These are phyloP conservation scores for Phytophthora sansomeana DNA, from an alignment of 352 stramenopile genomes.

Conservation along the genomic window DNA sequence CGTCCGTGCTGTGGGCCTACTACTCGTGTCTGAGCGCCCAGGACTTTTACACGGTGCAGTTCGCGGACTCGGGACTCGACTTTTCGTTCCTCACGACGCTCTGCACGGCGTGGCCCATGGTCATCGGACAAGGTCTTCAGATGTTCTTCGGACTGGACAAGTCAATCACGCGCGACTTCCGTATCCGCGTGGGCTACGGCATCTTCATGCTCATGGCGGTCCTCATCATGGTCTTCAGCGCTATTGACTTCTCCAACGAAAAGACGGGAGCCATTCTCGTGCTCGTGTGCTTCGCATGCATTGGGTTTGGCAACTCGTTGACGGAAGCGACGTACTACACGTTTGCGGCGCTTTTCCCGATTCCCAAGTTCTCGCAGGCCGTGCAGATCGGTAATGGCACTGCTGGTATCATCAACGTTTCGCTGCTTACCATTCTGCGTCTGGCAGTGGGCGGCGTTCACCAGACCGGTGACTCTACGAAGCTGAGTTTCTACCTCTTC, in stretches of 20 bases:
- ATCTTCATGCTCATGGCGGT: slow-evolving; percentile 65
- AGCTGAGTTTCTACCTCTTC: slow-evolving; percentile 66
- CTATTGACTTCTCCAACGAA: slow-evolving; percentile 54
- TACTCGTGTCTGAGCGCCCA: slow-evolving; percentile 79
- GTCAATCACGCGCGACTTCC: slow-evolving; percentile 47
- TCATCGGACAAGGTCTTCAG: slow-evolving; percentile 58
- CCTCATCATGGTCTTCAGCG: slow-evolving; percentile 73
- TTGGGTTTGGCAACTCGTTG: slow-evolving; percentile 65
- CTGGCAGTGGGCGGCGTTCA: slow-evolving; percentile 53
- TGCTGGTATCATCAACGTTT: slow-evolving; percentile 63
- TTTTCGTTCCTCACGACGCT: slow-evolving; percentile 80
- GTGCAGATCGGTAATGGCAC: slow-evolving; percentile 69
- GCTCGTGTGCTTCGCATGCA: slow-evolving; percentile 57
- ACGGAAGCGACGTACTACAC: slow-evolving; percentile 70
- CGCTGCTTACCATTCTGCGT: slow-evolving; percentile 54
- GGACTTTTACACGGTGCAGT: slow-evolving; percentile 65
- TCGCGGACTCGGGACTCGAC: slow-evolving; percentile 55
- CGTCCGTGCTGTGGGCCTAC: slow-evolving; percentile 75
- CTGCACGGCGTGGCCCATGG: slow-evolving; percentile 65
- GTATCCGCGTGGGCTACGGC: slow-evolving; percentile 56
- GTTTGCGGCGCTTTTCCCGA: slow-evolving; percentile 63
- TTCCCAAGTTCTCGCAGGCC: slow-evolving; percentile 71
- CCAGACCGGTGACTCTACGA: slow-evolving; percentile 40
- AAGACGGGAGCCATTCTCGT: slow-evolving; percentile 60
- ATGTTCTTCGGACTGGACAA: slow-evolving; percentile 70